Percentiles rank a stretch among this genome's conserved stretches.
These are phyloP conservation scores for Primulina tabacum DNA, from an alignment of 257 asterid species.

Conservation along the genomic window DNA sequence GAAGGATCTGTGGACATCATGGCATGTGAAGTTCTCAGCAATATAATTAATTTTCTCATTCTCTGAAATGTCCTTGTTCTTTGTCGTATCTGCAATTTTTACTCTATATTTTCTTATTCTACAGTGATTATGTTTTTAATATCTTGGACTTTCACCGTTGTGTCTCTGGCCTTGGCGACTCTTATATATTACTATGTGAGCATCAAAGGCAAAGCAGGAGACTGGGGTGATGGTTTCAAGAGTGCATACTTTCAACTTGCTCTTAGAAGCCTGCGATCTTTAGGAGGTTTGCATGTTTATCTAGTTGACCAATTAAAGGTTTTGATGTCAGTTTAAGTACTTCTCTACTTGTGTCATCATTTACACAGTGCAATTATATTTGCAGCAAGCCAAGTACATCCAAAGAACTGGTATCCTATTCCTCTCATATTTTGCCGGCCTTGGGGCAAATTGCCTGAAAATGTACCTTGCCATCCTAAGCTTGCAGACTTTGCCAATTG, in stretches of 20 bases:
- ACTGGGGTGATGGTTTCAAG: slow-evolving; percentile 99
- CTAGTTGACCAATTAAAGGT: neutral
- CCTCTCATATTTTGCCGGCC: slow-evolving; percentile 98
- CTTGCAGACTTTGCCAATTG: slow-evolving; percentile 96
- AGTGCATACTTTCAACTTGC: slow-evolving; percentile 99
- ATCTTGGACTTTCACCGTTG: slow-evolving; percentile 96
- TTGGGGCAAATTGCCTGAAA: slow-evolving; percentile 97
- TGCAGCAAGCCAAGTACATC: slow-evolving; percentile 96
- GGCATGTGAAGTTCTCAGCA: neutral
- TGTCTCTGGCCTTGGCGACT: slow-evolving; percentile 84
- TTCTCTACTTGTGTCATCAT: neutral
- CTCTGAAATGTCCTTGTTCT: slow-evolving; percentile 4
- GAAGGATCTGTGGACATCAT: too few relatives aligned
- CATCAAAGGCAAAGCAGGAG: slow-evolving; percentile 97
- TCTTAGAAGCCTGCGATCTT: slow-evolving; percentile 93
- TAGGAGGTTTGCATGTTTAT: slow-evolving; percentile 74
- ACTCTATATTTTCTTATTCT: neutral
- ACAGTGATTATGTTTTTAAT: slow-evolving; percentile 89
- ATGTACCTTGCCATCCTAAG: slow-evolving; percentile 98
- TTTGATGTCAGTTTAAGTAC: neutral
- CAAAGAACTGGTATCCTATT: slow-evolving; percentile 98
- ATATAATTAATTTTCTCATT: neutral
- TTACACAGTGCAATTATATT: slow-evolving; percentile 20
- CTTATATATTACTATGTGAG: slow-evolving; percentile 95
- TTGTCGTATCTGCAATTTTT: neutral